Conservation (phyloP, 257 asterid species). For the Lantana camara region DNA sequence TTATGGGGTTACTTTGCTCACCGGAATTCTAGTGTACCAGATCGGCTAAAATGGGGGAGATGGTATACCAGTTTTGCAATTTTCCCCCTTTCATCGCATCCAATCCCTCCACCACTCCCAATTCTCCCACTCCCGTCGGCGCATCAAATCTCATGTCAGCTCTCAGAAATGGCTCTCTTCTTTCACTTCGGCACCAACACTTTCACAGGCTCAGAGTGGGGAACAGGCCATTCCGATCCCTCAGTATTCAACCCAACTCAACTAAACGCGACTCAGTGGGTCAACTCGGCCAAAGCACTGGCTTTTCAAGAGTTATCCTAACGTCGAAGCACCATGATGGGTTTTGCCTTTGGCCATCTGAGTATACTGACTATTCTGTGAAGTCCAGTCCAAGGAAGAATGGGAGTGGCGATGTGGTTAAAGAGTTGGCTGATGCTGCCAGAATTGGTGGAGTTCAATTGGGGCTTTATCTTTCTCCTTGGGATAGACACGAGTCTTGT, state of each 20-base stretch:
- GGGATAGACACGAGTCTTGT: slow-evolving; percentile 89
- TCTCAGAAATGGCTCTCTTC: slow-evolving; percentile 87
- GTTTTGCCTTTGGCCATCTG: slow-evolving; percentile 92
- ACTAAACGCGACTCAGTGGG: slow-evolving; percentile 89
- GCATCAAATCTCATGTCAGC: slow-evolving; percentile 86
- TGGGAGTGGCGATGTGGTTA: slow-evolving; percentile 83
- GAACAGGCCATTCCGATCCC: slow-evolving; percentile 82
- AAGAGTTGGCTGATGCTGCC: slow-evolving; percentile 74
- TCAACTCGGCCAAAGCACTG: slow-evolving; percentile 65
- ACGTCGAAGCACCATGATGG: slow-evolving; percentile 98
- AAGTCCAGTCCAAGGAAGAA: slow-evolving; percentile 82
- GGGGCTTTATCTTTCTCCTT: slow-evolving; percentile 95
- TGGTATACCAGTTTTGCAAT: too few relatives aligned
- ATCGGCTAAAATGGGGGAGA: too few relatives aligned
- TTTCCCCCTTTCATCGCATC: slow-evolving; percentile 40
- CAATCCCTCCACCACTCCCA: slow-evolving; percentile 83
- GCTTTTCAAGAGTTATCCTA: slow-evolving; percentile 66
- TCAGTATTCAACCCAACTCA: slow-evolving; percentile 66
- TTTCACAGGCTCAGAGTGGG: slow-evolving; percentile 86
- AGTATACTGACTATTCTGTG: slow-evolving; percentile 84
- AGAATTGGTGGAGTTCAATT: slow-evolving; percentile 58
- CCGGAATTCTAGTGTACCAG: too few relatives aligned
- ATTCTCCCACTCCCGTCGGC: slow-evolving; percentile 78
- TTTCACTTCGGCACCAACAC: slow-evolving; percentile 93
- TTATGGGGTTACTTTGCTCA: too few relatives aligned